Evolutionary conservation across 164 flowering plant species (phyloP).

Genomic region (Vitis labrusca): DNA sequence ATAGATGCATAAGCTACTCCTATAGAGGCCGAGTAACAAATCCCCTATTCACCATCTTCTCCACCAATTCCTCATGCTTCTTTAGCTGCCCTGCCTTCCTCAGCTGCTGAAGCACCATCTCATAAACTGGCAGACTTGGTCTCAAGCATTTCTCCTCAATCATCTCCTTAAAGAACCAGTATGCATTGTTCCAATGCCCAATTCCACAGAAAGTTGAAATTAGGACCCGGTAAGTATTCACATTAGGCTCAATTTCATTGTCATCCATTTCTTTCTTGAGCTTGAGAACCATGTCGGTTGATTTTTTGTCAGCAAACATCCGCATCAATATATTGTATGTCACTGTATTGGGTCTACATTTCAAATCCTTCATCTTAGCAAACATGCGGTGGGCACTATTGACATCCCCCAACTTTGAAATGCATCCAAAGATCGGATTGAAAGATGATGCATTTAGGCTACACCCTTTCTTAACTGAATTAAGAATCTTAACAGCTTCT

Average conservation of each 20-base stretch:
- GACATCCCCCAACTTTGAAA: constrained; percentile 60
- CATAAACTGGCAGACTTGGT: constrained; percentile 55
- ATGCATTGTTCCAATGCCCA: constrained; percentile 89
- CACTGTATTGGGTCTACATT: constrained; percentile 67
- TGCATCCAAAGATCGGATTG: constrained; percentile 69
- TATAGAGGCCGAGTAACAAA: constrained; percentile 71
- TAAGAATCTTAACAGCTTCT: constrained; percentile 64
- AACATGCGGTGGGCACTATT: constrained; percentile 82
- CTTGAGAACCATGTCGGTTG: constrained; percentile 85
- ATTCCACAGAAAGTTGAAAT: constrained; percentile 70
- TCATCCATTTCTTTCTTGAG: constrained; percentile 89
- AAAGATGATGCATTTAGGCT: constrained; percentile 63
- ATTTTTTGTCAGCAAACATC: constrained; percentile 74
- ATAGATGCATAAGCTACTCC: constrained; percentile 5
- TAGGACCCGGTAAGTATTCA: constrained; percentile 68
- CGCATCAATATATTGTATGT: constrained; percentile 80
- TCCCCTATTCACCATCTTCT: constrained; percentile 83
- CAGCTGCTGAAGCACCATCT: constrained; percentile 69
- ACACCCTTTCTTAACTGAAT: constrained; percentile 49
- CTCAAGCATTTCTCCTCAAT: constrained; percentile 81
- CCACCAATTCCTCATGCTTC: constrained; percentile 93
- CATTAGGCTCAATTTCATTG: constrained; percentile 72
- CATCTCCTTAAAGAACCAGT: constrained; percentile 78
- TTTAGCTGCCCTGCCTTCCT: constrained; percentile 82
- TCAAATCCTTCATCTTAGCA: constrained; percentile 68